Percentiles rank a stretch among this genome's conserved stretches.
phyloP scores from a whole-genome alignment of 2,329 filamentous ascomycete genomes.

The Nemania abortiva region DNA sequence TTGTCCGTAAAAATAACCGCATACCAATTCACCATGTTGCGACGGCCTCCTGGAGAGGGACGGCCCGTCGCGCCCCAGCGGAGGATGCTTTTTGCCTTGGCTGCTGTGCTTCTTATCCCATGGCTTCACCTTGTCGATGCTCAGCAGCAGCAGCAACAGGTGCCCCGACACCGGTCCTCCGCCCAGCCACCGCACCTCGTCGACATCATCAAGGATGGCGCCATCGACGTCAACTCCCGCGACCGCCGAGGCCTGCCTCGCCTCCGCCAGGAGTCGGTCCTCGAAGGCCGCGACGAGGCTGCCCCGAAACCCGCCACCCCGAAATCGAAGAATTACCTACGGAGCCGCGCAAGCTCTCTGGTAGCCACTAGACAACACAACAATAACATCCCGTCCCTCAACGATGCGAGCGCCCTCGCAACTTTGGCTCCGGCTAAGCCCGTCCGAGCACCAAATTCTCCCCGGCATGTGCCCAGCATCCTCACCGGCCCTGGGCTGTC shows the following conservation, averaged over 20 bases:
- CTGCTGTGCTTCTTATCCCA: slow-evolving; percentile 63
- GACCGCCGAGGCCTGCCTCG: slow-evolving; percentile 40
- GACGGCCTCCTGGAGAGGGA: slow-evolving; percentile 68
- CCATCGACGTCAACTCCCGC: slow-evolving; percentile 39
- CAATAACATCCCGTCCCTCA: slow-evolving; percentile 50
- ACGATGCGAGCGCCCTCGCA: slow-evolving; percentile 94
- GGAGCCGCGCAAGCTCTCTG: slow-evolving; percentile 42
- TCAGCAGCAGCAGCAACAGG: slow-evolving; percentile 67
- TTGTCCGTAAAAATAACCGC: slow-evolving; percentile 11
- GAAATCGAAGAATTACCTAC: slow-evolving; percentile 33
- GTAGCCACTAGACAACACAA: slow-evolving; percentile 38
- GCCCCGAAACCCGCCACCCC: slow-evolving; percentile 46
- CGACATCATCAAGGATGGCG: slow-evolving; percentile 44
- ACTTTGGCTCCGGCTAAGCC: slow-evolving; percentile 96
- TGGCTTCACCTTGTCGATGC: slow-evolving; percentile 62
- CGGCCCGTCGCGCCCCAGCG: slow-evolving; percentile 58
- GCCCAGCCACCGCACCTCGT: slow-evolving; percentile 45
- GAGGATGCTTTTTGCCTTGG: slow-evolving; percentile 60
- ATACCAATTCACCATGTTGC: slow-evolving; percentile 61
- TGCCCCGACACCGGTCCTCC: slow-evolving; percentile 43
- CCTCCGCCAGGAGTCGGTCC: slow-evolving; percentile 42
- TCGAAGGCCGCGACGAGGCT: slow-evolving; percentile 40
- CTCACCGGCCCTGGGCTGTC: slow-evolving; percentile 71
- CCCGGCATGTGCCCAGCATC: slow-evolving; percentile 71
- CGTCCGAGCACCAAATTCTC: slow-evolving; percentile 92